Base-by-base conservation (phyloP, 352 stramenopile species). In the Phytopythium helicoides region DNA sequence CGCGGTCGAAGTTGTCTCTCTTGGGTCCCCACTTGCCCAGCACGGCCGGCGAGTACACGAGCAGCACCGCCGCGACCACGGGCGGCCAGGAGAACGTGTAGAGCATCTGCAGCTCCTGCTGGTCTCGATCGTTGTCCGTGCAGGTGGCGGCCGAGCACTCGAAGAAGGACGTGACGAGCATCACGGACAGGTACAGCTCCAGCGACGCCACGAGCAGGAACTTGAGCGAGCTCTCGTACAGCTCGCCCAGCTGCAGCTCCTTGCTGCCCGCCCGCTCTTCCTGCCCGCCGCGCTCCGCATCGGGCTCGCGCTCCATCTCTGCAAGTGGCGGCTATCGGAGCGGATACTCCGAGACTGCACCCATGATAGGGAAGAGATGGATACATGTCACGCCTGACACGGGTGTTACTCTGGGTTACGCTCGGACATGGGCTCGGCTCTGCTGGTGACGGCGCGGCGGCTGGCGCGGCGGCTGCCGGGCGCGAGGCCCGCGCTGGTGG, bases 131-230 rank as follows among this genome's bases (percentile, higher is more conserved):
- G 48, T 21, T 26, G 11, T 58, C 53, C n/a, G 46, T 34, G 33
- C 46, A 52, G 6, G 37, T 16, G 15, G 47, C 47, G 31, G 78
- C 59, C 14, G 63, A 52, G 31, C 67, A 74, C 49, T 86, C 64
- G 39, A 86, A 86, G 18, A 86, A 70, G 35, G 69, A 75, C 31
- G 76, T 55, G 56, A 81, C 54, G n/a, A 86, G 68, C 47, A 76
- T 38, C 11, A 82, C 49, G 7, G 75, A 82, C 14, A 86, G 62
- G 54, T 76, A 82, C 38, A 86, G 46, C 46, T 86, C 72, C 18
- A 86, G 50, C 16, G 52, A 62, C 31, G 58, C 74, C n/a, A 86
- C 67, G 12, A 83, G 53, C 11, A 83, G 62, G 22, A 55, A 48
- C 57, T 86, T 86, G 37, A 78, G 47, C 25, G 62, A 41, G 22